Conservation (phyloP, 164 flowering plant genomes). For the Vitis amurensis region DNA sequence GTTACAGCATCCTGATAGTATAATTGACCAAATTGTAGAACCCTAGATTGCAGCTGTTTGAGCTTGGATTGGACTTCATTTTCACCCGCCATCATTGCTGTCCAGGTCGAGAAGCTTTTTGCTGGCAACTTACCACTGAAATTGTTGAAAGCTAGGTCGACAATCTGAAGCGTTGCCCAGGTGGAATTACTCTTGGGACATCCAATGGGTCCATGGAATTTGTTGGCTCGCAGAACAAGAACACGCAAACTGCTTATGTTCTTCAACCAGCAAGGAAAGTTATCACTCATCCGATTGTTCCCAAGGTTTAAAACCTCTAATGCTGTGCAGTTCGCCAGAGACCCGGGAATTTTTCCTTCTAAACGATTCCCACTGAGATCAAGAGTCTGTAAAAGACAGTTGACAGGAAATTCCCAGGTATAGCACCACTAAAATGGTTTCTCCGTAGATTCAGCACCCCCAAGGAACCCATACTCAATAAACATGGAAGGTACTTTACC, state of each 20-base stretch:
- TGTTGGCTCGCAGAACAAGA: no score
- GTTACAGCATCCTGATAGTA: conserved; percentile 44
- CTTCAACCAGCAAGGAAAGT: no score
- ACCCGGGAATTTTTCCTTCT: no score
- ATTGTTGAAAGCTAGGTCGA: conserved; percentile 50
- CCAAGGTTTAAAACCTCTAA: no score
- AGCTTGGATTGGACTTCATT: background rate
- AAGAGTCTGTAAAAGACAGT: no score
- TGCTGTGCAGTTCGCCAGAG: no score
- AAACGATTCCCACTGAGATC: no score
- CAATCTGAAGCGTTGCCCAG: conserved; percentile 48
- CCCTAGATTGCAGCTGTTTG: conserved; percentile 13
- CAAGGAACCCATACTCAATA: conserved; percentile 38
- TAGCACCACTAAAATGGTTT: conserved; percentile 39
- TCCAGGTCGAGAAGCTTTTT: conserved; percentile 29
- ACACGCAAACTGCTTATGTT: no score
- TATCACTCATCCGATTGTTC: no score
- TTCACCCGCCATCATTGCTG: conserved; percentile 37
- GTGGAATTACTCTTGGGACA: no score
- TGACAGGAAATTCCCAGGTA: conserved; percentile 16
- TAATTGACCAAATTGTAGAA: background rate
- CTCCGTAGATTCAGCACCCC: conserved; percentile 42
- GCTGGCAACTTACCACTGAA: conserved; percentile 40
- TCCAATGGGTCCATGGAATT: no score
- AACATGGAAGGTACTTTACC: conserved; percentile 40